Evolutionary conservation across 176 grass and related monocot species (phyloP).

Genomic region (Bothriochloa decipiens): DNA sequence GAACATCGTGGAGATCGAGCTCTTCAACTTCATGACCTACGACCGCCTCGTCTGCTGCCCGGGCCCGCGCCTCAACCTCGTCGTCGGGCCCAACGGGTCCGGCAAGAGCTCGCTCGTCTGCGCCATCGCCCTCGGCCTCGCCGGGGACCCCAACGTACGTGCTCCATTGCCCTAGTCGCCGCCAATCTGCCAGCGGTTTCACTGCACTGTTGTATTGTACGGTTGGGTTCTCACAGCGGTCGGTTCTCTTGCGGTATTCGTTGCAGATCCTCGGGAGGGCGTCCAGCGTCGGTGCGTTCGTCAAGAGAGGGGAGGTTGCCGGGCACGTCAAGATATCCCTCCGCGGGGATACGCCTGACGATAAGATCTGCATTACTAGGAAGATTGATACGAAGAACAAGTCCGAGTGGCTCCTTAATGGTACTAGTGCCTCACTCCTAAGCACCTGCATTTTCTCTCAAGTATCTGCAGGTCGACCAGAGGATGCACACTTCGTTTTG

Average conservation of each 20-base stretch:
- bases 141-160: constrained; percentile 63
- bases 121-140: constrained; percentile 80
- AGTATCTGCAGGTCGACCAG: neutral
- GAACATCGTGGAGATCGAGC: constrained; percentile 93
- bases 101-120: constrained; percentile 93
- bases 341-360: constrained; percentile 51
- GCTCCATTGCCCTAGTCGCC: neutral
- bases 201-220: neutral
- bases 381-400: constrained; percentile 85
- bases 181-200: neutral
- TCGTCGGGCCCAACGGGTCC: constrained; percentile 87
- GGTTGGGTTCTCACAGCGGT: neutral
- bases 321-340: constrained; percentile 86
- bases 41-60: constrained; percentile 75
- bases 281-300: constrained; percentile 71
- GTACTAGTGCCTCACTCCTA: constrained; percentile 33
- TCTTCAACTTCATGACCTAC: constrained; percentile 93
- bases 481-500: neutral
- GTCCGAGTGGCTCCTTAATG: constrained; percentile 86
- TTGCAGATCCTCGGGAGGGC: constrained; percentile 90
- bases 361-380: constrained; percentile 66
- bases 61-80: constrained; percentile 85
- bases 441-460: neutral
- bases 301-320: constrained; percentile 79
- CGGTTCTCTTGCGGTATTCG: neutral